Evolutionary conservation across 495 filamentous ascomycete genomes (phyloP), one percentile per base, ranked within the genome.

Genomic region (Penicillium paradoxum): DNA sequence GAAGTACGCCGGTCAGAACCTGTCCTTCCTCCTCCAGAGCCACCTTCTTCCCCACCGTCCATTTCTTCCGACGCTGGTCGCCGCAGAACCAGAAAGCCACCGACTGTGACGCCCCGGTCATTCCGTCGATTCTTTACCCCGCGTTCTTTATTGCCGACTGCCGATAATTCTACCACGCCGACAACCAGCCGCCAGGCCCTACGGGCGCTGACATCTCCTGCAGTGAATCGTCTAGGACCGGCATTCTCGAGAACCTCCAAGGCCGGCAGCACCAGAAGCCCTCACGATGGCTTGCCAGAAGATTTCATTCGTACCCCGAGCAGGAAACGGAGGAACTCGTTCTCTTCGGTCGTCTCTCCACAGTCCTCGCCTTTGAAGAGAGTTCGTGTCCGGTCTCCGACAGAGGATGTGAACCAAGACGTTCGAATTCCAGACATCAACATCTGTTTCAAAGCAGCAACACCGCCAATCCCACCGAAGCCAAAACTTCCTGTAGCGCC

Each of bases 91-190:
- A 73, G 67, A 57, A 78, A 77, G 45, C 71, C 72, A 49, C 77
- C 78, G 32, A 72, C 78, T n/a, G 73, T 90, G 44, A 90, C 87
- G 24, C 87, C 87, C 33, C 74, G 85, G 47, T 85, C 83, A 46
- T 95, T 95, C 60, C 82, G 71, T 36, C 77, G 83, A 25, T 96
- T 96, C 73, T 96, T 95, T 62, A 92, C 88, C 13, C 91, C 91
- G 44, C 79, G 78, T 4, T 73, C 70, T 25, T 57, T 73, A 48
- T 64, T 76, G 33, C 59, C 77, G 54, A 60, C 74, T 17, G 58
- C 62, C n/a, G 67, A 56, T 51, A 69, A 72, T 74, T 58, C 69
- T 52, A 53, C 66, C 59, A 53, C 63, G 60, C 69, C 79, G 56
- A 80, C 73, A 57, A 75, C 81, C 14, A 79, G 77, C 56, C 74